Percentiles rank a stretch among this genome's conserved stretches.
These are phyloP conservation scores for Termitomyces sp. DNA, from an alignment of 768 basidiomycete species.

Conservation along the genomic window DNA sequence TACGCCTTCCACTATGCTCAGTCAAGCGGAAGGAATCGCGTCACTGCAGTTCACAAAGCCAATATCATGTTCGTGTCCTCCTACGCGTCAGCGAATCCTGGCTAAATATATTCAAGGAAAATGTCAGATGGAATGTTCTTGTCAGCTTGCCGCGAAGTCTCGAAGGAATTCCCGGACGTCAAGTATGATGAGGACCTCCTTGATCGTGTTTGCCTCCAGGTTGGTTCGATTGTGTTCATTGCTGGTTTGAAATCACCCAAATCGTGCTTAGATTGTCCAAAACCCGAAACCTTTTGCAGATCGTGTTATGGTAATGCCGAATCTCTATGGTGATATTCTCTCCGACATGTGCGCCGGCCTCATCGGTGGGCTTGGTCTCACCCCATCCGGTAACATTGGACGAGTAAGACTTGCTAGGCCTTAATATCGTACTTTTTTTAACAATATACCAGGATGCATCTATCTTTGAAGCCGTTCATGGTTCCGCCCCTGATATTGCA, in stretches of 20 bases:
- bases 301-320: constrained; percentile 99
- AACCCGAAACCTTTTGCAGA: constrained; percentile 93
- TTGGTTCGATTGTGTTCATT: constrained; percentile 26
- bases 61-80: constrained; percentile 84
- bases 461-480: constrained; percentile 99
- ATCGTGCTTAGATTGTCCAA: constrained; percentile 64
- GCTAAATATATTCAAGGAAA: constrained; percentile 61
- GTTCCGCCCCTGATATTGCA: constrained; percentile 98
- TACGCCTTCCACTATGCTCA: constrained; percentile 99
- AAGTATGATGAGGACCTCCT: constrained; percentile 95
- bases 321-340: constrained; percentile 92
- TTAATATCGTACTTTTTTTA: constrained; percentile 10
- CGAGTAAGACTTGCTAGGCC: constrained; percentile 48
- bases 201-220: constrained; percentile 93
- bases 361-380: constrained; percentile 96
- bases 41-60: constrained; percentile 99
- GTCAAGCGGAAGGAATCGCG: constrained; percentile 79
- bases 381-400: constrained; percentile 97
- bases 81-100: constrained; percentile 10
- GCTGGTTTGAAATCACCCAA: background rate
- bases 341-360: constrained; percentile 99
- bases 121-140: constrained; percentile 99
- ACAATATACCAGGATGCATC: constrained; percentile 77
- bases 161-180: constrained; percentile 92
- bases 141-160: constrained; percentile 93